A percentile compares a stretch with the other conserved stretches of the same genome.
phyloP scores from a whole-genome alignment of 345 rosid genomes.

The Eucalyptus viminalis region DNA sequence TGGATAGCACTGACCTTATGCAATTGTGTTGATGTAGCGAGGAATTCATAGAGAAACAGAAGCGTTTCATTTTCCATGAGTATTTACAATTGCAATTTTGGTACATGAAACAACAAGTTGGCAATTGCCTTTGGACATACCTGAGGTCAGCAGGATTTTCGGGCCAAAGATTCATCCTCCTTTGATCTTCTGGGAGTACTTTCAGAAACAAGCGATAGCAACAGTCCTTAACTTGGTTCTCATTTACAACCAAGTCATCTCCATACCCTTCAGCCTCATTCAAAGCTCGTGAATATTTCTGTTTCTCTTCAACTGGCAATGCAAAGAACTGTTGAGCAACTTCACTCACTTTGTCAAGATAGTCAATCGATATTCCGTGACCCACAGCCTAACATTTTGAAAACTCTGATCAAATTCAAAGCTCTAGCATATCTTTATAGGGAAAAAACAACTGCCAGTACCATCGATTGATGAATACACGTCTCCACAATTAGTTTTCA shows the following conservation, averaged over 20 bases:
- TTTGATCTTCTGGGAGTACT: constrained; percentile 25
- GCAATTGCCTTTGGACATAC: neutral
- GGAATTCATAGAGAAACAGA: neutral
- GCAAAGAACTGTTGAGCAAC: constrained; percentile 25
- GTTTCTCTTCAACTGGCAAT: constrained; percentile 31
- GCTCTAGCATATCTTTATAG: neutral
- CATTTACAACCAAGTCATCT: constrained; percentile 28
- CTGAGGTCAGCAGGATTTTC: constrained; percentile 22
- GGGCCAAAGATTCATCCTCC: constrained; percentile 35
- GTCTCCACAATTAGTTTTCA: neutral
- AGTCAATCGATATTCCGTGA: constrained; percentile 32
- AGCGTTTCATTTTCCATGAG: neutral
- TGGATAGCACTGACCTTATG: neutral
- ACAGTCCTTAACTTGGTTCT: constrained; percentile 36
- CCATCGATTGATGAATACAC: neutral
- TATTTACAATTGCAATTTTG: neutral
- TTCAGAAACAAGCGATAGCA: constrained; percentile 28
- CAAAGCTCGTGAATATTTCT: constrained; percentile 14
- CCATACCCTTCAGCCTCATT: constrained; percentile 37
- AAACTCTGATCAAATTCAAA: neutral
- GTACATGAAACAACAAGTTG: neutral
- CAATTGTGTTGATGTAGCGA: neutral
- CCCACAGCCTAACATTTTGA: constrained; percentile 13
- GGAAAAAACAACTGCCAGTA: too few species aligned
- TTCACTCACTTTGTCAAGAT: constrained; percentile 27